Conservation (phyloP, 176 grass and related monocot species). For the Dendrocalamus sinicus region DNA sequence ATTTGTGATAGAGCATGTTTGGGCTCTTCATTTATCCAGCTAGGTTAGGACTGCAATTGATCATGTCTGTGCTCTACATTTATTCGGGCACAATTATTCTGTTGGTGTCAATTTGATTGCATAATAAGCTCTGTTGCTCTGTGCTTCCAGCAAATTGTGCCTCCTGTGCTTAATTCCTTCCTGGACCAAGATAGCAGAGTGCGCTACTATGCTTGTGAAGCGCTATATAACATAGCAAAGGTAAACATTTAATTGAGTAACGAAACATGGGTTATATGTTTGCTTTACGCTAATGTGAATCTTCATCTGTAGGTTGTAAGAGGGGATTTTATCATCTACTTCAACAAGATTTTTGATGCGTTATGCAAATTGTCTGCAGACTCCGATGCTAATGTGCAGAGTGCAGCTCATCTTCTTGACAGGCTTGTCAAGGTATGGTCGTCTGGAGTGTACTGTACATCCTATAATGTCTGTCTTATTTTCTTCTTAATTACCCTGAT, state of each 20-base stretch:
- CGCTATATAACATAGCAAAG: constrained; percentile 99
- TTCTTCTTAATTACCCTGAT: constrained; percentile 40
- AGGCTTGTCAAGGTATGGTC: constrained; percentile 86
- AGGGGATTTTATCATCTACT: constrained; percentile 95
- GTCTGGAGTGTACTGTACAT: constrained; percentile 15
- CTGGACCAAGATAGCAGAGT: constrained; percentile 92
- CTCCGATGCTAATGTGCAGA: constrained; percentile 95
- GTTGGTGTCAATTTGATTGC: constrained; percentile 27
- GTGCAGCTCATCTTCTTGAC: constrained; percentile 99
- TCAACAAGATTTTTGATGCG: constrained; percentile 97
- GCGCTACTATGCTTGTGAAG: constrained; percentile 99
- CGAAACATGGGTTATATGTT: background rate
- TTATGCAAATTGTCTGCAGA: constrained; percentile 97
- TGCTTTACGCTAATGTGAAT: constrained; percentile 19
- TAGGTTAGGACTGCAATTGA: constrained; percentile 1
- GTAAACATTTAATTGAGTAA: constrained; percentile 49
- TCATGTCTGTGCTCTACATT: constrained; percentile 31
- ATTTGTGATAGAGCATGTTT: background rate
- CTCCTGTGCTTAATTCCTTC: constrained; percentile 84
- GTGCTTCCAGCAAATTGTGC: constrained; percentile 74
- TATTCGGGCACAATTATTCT: constrained; percentile 13
- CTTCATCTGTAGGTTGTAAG: constrained; percentile 79
- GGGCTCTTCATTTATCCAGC: background rate
- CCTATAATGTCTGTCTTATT: background rate
- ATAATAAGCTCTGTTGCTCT: constrained; percentile 38